phyloP scores from a whole-genome alignment of 306 rosid species.

The Ceratonia siliqua region DNA sequence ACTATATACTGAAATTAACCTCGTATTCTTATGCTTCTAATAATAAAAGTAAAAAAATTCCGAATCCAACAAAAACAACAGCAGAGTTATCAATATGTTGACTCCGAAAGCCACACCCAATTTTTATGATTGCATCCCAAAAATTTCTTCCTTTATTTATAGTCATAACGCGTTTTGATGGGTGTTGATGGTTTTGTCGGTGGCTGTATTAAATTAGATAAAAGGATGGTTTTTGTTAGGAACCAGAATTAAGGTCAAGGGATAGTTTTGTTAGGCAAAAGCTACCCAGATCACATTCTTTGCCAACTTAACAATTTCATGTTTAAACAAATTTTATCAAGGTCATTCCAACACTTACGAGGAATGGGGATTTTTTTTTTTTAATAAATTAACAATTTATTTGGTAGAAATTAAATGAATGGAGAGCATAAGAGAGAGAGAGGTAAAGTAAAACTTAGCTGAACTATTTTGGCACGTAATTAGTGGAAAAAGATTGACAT shows the following conservation, averaged over 20 bases:
- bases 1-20: background rate
- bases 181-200: constrained; percentile 33
- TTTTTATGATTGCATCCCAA: background rate
- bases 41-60: background rate
- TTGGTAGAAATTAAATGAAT: constrained; percentile 10
- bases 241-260: constrained; percentile 2
- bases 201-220: constrained; percentile 37
- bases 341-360: background rate
- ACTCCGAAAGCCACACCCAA: background rate
- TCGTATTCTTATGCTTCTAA: constrained; percentile 2
- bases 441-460: constrained; percentile 1
- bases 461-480: background rate
- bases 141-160: background rate
- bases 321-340: background rate
- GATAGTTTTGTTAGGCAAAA: constrained; percentile 45
- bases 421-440: constrained; percentile 10
- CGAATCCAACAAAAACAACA: background rate
- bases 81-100: background rate
- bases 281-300: constrained; percentile 64
- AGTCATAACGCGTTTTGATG: constrained; percentile 14
- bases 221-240: background rate
- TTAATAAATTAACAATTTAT: background rate
- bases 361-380: background rate
- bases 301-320: constrained; percentile 46
- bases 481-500: constrained; percentile 7